Base-by-base conservation (phyloP, 305 asterid species). In the Fraxinus paxiana region DNA sequence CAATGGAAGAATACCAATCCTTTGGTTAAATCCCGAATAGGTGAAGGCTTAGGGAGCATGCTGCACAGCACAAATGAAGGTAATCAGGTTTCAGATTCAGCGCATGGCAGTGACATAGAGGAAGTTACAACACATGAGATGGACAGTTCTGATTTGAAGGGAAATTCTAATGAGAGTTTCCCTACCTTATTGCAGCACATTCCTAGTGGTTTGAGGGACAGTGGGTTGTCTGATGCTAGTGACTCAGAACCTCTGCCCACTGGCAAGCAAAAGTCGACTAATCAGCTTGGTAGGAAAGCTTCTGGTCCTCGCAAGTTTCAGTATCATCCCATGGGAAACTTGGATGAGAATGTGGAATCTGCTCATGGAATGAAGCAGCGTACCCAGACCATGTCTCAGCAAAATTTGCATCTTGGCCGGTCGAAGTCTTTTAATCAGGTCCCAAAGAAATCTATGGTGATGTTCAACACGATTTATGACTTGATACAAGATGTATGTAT, bases 251-350 rank as follows among this genome's bases (percentile, higher is more conserved):
- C 88, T 87, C 82, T 87, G 81, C 86, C 89, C 31, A 59, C 89
- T 75, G 93, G 91, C 81, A 92, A 90, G 82, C 90, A 91, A 67
- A 92, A 87, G 88, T 88, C 84, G 67, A 84, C 81, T 78, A 90
- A 88, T 87, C 91, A 87, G 84, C 85, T 78, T 79, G 82, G 86
- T 78, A 80, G 88, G 80, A 91, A 84, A 81, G 90, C 56, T 80
- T 75, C 96, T 20, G 89, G 87, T 82, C 87, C 91, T 78, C 92
- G 90, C 77, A 93, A 93, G 85, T 91, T 93, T 90, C 97, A 89
- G 82, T 87, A 86, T 88, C 97, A 95, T 88, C 97, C 98, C 82
- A 89, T 95, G 97, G 97, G 97, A 77, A 91, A 93, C 83, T 77
- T 89, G 87, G 95, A 90, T 79, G 93, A 88, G 82, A 88, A 88